These are phyloP conservation scores for Helichrysum umbraculigerum DNA, from an alignment of 129 eudicot species.

Conservation along the genomic window DNA sequence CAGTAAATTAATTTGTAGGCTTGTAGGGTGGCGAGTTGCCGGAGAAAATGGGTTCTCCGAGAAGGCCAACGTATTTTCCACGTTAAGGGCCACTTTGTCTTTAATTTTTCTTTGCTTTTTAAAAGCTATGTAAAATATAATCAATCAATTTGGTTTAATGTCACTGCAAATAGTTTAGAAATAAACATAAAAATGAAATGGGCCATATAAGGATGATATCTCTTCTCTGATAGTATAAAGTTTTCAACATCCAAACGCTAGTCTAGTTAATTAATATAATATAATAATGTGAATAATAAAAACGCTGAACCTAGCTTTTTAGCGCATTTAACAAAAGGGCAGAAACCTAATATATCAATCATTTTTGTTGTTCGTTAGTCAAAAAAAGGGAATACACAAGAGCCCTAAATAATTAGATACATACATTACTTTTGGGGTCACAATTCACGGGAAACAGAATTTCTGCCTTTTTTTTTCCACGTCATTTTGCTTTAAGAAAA, in stretches of 20 bases:
- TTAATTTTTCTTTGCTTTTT: slow-evolving; percentile 9
- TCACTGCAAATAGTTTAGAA: neutral
- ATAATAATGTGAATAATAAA: no score
- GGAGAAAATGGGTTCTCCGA: slow-evolving; percentile 36
- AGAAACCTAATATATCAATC: neutral
- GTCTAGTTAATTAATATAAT: no score
- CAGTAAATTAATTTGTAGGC: slow-evolving; percentile 29
- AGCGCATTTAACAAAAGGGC: neutral
- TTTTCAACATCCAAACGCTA: no score
- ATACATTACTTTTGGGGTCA: neutral
- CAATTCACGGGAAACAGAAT: slow-evolving; percentile 15
- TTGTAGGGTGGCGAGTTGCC: slow-evolving; percentile 26
- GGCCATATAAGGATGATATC: no score
- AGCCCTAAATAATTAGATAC: neutral
- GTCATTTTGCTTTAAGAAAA: slow-evolving; percentile 19
- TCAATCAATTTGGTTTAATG: slow-evolving; percentile 29
- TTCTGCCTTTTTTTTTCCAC: slow-evolving; percentile 11
- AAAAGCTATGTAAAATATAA: slow-evolving; percentile 29
- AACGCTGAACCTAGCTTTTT: no score
- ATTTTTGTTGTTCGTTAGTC: neutral
- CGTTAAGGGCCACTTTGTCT: slow-evolving; percentile 14
- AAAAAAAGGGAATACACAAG: no score
- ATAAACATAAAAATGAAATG: neutral
- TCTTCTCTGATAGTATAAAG: no score
- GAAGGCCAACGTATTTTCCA: slow-evolving; percentile 11